A percentile compares a stretch with the other conserved stretches of the same genome.
phyloP scores from a whole-genome alignment of 2,329 filamentous ascomycete species.

The Penicillium sp. region DNA sequence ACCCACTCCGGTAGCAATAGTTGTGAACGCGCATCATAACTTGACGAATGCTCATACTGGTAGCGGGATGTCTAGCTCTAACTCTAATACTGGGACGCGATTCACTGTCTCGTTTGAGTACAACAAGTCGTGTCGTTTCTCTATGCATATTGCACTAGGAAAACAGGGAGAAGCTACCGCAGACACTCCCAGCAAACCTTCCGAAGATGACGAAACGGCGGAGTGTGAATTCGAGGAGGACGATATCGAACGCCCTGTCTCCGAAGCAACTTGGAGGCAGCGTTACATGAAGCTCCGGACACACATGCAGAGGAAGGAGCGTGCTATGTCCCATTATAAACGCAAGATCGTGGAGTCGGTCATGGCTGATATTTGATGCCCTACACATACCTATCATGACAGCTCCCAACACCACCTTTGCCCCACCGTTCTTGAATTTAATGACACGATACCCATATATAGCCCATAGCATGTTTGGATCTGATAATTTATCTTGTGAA shows the following conservation, averaged over 20 bases:
- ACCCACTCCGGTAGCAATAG: conserved; percentile 23
- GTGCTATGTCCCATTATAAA: conserved; percentile 38
- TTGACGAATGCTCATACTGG: not conserved
- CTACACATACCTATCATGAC: not conserved
- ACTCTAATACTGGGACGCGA: conserved; percentile 3
- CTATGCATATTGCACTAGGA: conserved; percentile 26
- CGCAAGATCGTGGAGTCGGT: conserved; percentile 42
- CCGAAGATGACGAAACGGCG: conserved; percentile 18
- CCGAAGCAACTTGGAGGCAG: conserved; percentile 39
- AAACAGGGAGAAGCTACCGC: not conserved
- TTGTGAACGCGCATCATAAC: conserved; percentile 23
- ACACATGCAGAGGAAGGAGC: conserved; percentile 39
- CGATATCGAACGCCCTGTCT: conserved; percentile 16
- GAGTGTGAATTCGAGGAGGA: conserved; percentile 31
- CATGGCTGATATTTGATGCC: conserved; percentile 37
- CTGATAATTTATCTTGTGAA: no score
- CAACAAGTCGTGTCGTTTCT: conserved; percentile 21
- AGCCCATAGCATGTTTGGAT: no score
- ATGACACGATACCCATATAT: not conserved
- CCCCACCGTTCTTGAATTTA: not conserved
- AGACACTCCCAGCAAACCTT: not conserved
- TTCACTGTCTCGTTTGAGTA: conserved; percentile 30
- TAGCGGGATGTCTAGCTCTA: not conserved
- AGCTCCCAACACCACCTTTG: no score
- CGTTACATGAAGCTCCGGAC: conserved; percentile 36